Evolutionary conservation across 2,329 filamentous ascomycete genomes (phyloP).

Genomic region (Plenodomus biglobosus): DNA sequence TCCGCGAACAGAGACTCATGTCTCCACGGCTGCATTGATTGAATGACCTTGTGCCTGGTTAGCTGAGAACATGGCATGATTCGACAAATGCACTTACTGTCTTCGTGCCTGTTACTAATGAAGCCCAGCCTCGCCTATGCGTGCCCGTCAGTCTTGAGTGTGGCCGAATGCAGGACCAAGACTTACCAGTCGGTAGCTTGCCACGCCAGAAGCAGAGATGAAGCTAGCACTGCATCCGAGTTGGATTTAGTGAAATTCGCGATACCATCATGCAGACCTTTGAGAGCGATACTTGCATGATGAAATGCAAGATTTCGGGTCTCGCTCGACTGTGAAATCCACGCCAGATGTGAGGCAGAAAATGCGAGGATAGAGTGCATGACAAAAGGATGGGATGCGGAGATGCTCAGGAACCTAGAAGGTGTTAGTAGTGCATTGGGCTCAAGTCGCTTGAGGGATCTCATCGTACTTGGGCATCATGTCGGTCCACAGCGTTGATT

Average conservation of each 20-base stretch:
- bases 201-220: conserved; percentile 91
- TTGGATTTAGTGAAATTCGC: conserved; percentile 80
- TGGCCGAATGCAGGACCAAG: background rate
- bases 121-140: conserved; percentile 83
- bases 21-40: conserved; percentile 89
- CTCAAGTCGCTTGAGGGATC: conserved; percentile 15
- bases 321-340: conserved; percentile 80
- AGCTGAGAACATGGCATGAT: conserved; percentile 1
- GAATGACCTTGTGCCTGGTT: conserved; percentile 65
- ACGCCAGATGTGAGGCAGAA: conserved; percentile 92
- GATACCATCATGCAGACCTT: conserved; percentile 85
- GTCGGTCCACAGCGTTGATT: conserved; percentile 88
- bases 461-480: conserved; percentile 83
- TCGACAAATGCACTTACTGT: conserved; percentile 63
- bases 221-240: conserved; percentile 87
- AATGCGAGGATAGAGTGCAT: conserved; percentile 92
- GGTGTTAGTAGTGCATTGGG: conserved; percentile 29
- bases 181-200: conserved; percentile 93
- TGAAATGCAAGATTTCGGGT: conserved; percentile 88
- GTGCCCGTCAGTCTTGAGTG: conserved; percentile 11
- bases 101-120: conserved; percentile 86
- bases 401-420: conserved; percentile 77
- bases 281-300: conserved; percentile 81
- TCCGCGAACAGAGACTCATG: conserved; percentile 84
- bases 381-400: conserved; percentile 79